Conservation (phyloP, 2,329 filamentous ascomycete genomes). For the Talaromyces islandicus region DNA sequence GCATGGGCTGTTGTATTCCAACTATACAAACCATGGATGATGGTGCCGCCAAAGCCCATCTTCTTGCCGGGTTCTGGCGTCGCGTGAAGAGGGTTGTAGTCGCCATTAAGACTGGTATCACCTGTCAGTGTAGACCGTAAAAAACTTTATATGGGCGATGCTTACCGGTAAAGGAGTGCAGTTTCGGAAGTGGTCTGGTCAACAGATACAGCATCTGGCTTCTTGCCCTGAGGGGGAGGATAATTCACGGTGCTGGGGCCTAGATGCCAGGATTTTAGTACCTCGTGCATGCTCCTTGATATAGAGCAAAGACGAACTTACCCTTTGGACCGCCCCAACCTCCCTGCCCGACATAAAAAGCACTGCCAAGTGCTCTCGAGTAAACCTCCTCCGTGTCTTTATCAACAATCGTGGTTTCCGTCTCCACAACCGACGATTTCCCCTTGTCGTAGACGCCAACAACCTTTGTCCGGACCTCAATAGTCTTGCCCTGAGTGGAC, state of each 20-base stretch:
- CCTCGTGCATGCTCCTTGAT: background rate
- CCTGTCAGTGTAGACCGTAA: background rate
- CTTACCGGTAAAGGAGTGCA: conserved; percentile 64
- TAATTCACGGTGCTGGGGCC: conserved; percentile 68
- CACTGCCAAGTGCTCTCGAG: conserved; percentile 60
- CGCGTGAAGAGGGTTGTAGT: conserved; percentile 91
- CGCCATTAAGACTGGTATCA: conserved; percentile 66
- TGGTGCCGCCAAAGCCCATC: conserved; percentile 86
- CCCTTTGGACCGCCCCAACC: conserved; percentile 87
- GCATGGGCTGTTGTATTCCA: conserved; percentile 76
- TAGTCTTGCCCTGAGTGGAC: conserved; percentile 63
- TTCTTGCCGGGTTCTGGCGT: conserved; percentile 76
- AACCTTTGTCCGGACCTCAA: conserved; percentile 72
- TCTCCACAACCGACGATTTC: conserved; percentile 73
- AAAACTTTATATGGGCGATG: background rate
- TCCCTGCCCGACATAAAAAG: conserved; percentile 76
- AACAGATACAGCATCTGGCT: conserved; percentile 64
- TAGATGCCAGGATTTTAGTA: conserved; percentile 10
- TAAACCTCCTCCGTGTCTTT: conserved; percentile 64
- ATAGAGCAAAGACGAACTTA: conserved; percentile 17
- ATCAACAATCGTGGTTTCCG: conserved; percentile 71
- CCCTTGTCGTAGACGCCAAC: conserved; percentile 88
- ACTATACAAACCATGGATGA: conserved; percentile 83
- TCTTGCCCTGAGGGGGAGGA: conserved; percentile 65
- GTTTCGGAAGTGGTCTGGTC: conserved; percentile 68